Percentiles rank a stretch among this genome's conserved stretches.
phyloP scores from a whole-genome alignment of 495 filamentous ascomycete species.

The Podospora fimiseda region DNA sequence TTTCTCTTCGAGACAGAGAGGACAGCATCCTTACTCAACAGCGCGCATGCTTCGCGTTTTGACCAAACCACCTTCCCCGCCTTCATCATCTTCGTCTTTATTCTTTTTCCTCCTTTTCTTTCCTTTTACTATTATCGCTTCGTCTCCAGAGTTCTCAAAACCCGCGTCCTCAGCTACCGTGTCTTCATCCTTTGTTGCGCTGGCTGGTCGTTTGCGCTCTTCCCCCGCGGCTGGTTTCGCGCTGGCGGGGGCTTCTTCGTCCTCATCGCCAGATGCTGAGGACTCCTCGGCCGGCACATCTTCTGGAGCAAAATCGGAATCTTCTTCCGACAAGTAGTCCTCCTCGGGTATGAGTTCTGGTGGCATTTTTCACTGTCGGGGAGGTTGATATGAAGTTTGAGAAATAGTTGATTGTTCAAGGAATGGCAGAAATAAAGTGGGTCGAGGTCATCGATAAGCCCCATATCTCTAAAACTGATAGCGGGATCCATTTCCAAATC shows the following conservation, averaged over 20 bases:
- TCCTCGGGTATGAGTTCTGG: conserved; percentile 41
- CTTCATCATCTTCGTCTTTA: conserved; percentile 51
- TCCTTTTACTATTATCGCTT: conserved; percentile 61
- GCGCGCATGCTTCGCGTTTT: conserved; percentile 71
- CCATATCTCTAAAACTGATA: too few species aligned
- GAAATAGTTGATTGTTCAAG: too few species aligned
- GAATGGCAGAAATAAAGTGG: too few species aligned
- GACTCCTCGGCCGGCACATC: conserved; percentile 45
- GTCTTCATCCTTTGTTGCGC: conserved; percentile 34
- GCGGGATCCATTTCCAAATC: too few species aligned
- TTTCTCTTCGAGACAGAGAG: conserved; percentile 12
- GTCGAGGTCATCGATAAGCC: too few species aligned
- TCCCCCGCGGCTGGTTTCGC: conserved; percentile 13
- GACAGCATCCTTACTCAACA: conserved; percentile 34
- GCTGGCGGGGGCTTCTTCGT: conserved; percentile 15
- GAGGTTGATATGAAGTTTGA: too few species aligned
- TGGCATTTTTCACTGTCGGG: too few species aligned
- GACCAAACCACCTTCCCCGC: conserved; percentile 71
- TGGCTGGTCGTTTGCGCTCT: conserved; percentile 34
- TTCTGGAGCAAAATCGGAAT: conserved; percentile 67
- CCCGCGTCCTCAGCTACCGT: conserved; percentile 35
- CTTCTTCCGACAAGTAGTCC: conserved; percentile 64
- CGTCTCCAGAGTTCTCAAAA: conserved; percentile 68
- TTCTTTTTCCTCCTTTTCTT: conserved; percentile 48
- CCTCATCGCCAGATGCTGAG: conserved; percentile 37